Evolutionary conservation across 2,329 filamentous ascomycete genomes (phyloP).

Genomic region (Scedosporium apiospermum): DNA sequence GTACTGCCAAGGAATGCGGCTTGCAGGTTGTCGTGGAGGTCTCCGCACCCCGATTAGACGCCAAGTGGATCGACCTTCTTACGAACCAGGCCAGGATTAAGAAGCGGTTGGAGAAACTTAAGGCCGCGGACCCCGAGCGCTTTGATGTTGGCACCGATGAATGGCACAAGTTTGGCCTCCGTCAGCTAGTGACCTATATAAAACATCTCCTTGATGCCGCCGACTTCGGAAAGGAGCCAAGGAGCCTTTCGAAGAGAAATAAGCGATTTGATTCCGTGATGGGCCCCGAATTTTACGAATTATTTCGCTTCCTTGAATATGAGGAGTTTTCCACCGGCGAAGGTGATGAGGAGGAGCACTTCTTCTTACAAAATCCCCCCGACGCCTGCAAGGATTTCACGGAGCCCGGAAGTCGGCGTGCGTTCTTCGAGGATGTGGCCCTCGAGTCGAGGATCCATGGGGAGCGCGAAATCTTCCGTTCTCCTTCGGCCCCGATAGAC

Average conservation of each 20-base stretch:
- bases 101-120: conserved; percentile 27
- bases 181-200: conserved; percentile 41
- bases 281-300: conserved; percentile 35
- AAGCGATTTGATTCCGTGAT: conserved; percentile 47
- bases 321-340: conserved; percentile 26
- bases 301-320: conserved; percentile 42
- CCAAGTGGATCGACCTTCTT: conserved; percentile 32
- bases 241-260: conserved; percentile 45
- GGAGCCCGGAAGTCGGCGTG: conserved; percentile 30
- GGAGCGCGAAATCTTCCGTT: conserved; percentile 28
- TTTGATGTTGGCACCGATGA: conserved; percentile 33
- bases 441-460: conserved; percentile 26
- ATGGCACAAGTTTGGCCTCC: conserved; percentile 29
- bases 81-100: conserved; percentile 34
- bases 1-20: conserved; percentile 8
- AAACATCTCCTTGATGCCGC: conserved; percentile 34
- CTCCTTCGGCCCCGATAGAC: conserved; percentile 21
- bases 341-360: conserved; percentile 29
- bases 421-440: conserved; percentile 39
- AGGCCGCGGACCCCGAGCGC: conserved; percentile 35
- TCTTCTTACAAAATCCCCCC: conserved; percentile 25
- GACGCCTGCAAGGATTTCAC: conserved; percentile 17
- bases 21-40: conserved; percentile 29
- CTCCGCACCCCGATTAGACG: conserved; percentile 35
- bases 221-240: conserved; percentile 17